Evolutionary conservation across 495 filamentous ascomycete species (phyloP).

Genomic region (Neurospora pannonica): DNA sequence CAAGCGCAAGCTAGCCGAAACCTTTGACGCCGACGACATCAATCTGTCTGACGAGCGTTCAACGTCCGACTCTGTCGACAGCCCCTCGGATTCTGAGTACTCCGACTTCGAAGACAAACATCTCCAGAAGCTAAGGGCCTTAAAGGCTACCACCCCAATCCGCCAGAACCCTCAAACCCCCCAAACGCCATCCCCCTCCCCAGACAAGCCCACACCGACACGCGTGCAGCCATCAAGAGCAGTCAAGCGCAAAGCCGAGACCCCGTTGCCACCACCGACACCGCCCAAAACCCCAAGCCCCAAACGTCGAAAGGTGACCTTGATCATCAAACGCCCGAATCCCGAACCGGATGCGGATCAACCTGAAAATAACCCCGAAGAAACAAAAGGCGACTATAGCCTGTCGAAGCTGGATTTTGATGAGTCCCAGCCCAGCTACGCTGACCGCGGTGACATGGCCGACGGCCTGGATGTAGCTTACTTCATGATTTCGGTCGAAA

Average conservation of each 20-base stretch:
- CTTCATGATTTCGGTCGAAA: conserved; percentile 7
- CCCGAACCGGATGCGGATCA: not conserved
- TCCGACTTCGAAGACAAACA: not conserved
- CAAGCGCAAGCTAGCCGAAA: not conserved
- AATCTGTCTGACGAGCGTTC: not conserved
- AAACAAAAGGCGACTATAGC: conserved; percentile 12
- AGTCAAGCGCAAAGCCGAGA: conserved; percentile 13
- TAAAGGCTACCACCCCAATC: not conserved
- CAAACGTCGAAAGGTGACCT: not conserved
- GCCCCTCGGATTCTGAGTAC: not conserved
- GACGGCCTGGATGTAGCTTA: conserved; percentile 5
- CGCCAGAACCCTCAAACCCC: not conserved
- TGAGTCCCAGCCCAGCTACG: not conserved
- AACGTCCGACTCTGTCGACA: not conserved
- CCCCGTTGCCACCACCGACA: not conserved
- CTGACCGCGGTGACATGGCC: not conserved
- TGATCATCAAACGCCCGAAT: not conserved
- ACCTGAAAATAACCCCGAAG: not conserved
- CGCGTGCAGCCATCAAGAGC: conserved; percentile 18
- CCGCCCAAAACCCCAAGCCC: not conserved
- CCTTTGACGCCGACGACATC: not conserved
- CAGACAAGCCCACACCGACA: not conserved
- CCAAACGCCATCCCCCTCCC: not conserved
- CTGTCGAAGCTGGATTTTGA: conserved; percentile 6
- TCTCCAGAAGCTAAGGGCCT: not conserved